phyloP scores from a whole-genome alignment of 129 eudicot species.

The Artemisia argyi region DNA sequence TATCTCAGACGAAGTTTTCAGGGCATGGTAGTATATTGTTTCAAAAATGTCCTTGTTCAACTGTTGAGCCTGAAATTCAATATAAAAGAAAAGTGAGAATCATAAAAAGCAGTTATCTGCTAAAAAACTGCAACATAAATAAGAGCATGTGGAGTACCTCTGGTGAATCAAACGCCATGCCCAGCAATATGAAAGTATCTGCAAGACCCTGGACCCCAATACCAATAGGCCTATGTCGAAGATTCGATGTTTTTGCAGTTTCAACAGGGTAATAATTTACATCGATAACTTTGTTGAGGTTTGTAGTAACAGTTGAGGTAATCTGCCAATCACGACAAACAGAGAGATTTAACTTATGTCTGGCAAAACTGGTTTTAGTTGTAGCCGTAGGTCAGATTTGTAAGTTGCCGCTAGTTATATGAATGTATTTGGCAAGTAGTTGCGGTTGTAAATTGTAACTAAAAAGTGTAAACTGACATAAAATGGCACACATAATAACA shows the following conservation, averaged over 20 bases:
- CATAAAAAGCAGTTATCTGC: background rate
- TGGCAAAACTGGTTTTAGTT: background rate
- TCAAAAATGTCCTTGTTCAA: conserved; percentile 96
- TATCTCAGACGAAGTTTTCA: conserved; percentile 86
- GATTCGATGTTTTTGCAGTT: conserved; percentile 79
- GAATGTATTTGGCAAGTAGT: background rate
- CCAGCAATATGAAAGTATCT: conserved; percentile 88
- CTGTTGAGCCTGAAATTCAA: conserved; percentile 46
- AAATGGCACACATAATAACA: no score
- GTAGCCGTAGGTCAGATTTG: background rate
- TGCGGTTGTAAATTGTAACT: background rate
- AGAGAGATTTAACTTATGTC: conserved; percentile 1
- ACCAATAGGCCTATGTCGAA: conserved; percentile 88
- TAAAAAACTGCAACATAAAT: no score
- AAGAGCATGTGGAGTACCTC: conserved; percentile 48
- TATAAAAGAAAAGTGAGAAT: background rate
- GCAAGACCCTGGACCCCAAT: conserved; percentile 99
- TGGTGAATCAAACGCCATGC: conserved; percentile 95
- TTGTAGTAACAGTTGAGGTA: conserved; percentile 61
- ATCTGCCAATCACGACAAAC: conserved; percentile 48
- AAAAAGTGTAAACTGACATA: no score
- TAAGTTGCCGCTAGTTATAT: background rate
- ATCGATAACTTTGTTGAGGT: conserved; percentile 87
- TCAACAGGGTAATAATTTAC: conserved; percentile 84
- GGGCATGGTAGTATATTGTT: conserved; percentile 89